Percentiles rank a stretch among this genome's conserved stretches.
These are phyloP conservation scores for Nakaseomyces bracarensis DNA, from an alignment of 1,139 yeast genomes.

Conservation along the genomic window DNA sequence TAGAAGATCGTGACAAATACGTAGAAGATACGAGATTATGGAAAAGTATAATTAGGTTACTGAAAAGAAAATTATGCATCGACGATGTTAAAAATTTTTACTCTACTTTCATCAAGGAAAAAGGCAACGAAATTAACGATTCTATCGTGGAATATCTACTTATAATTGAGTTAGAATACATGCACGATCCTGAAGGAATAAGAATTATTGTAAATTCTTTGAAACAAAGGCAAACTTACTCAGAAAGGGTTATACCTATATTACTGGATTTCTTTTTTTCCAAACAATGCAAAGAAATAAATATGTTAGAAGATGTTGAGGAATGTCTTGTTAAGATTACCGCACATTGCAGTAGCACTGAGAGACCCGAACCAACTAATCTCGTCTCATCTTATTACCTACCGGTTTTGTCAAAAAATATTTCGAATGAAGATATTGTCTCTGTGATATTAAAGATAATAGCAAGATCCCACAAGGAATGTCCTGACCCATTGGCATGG, in stretches of 20 bases:
- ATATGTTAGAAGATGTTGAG: neutral
- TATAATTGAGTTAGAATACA: neutral
- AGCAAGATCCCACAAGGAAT: neutral
- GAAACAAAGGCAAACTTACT: neutral
- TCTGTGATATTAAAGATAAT: neutral
- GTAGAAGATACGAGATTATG: neutral
- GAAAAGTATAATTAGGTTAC: neutral
- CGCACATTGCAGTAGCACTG: neutral
- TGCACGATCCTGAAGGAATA: neutral
- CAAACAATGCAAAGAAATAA: neutral
- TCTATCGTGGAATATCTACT: neutral
- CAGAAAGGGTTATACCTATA: constrained; percentile 6
- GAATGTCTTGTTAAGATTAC: neutral
- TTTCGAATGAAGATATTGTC: neutral
- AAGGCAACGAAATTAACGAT: neutral
- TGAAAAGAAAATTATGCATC: neutral
- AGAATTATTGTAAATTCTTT: neutral
- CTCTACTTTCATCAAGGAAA: neutral
- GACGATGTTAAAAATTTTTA: neutral
- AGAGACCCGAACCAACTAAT: constrained; percentile 2
- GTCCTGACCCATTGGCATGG: neutral
- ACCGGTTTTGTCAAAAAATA: constrained; percentile 2
- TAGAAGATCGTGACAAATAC: neutral
- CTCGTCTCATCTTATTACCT: neutral
- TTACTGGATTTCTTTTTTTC: neutral